phyloP scores from a whole-genome alignment of 139 green algal species.

The Chlorella sp. region DNA sequence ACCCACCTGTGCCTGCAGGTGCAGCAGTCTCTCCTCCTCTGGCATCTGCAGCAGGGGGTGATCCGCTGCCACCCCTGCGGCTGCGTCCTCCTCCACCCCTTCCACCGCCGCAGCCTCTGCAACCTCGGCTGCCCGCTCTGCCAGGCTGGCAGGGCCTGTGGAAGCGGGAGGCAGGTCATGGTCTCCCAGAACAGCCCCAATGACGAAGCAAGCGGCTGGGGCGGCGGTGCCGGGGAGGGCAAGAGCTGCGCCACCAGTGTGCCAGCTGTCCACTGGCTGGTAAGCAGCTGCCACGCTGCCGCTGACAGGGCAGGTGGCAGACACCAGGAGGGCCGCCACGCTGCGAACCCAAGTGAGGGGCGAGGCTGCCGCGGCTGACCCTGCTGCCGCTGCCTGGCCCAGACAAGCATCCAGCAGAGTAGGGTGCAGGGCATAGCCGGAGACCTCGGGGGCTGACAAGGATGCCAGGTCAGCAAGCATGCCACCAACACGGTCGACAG shows the following conservation, averaged over 20 bases:
- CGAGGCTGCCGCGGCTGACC: not conserved
- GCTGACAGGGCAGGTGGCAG: slow-evolving; percentile 5
- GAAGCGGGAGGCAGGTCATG: slow-evolving; percentile 43
- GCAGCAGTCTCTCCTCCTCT: slow-evolving; percentile 65
- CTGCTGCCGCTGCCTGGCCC: slow-evolving; percentile 4
- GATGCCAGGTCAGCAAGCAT: not conserved
- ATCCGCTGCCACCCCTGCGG: slow-evolving; percentile 26
- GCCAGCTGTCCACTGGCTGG: slow-evolving; percentile 35
- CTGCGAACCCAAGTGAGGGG: slow-evolving; percentile 40
- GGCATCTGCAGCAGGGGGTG: slow-evolving; percentile 70
- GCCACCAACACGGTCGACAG: not conserved
- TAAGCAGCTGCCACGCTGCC: slow-evolving; percentile 28
- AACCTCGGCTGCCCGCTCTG: not conserved
- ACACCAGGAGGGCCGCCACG: slow-evolving; percentile 43
- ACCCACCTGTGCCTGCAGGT: slow-evolving; percentile 66
- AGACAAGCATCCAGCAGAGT: slow-evolving; percentile 21
- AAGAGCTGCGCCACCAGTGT: slow-evolving; percentile 1
- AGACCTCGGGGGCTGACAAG: not conserved
- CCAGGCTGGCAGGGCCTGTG: not conserved
- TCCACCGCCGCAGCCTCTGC: slow-evolving; percentile 15
- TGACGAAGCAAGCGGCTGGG: not conserved
- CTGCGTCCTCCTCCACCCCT: slow-evolving; percentile 26
- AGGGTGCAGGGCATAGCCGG: slow-evolving; percentile 36
- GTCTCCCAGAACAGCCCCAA: slow-evolving; percentile 38
- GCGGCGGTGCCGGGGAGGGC: not conserved